Conservation (phyloP, 495 filamentous ascomycete species). For the Tuber brumale region DNA sequence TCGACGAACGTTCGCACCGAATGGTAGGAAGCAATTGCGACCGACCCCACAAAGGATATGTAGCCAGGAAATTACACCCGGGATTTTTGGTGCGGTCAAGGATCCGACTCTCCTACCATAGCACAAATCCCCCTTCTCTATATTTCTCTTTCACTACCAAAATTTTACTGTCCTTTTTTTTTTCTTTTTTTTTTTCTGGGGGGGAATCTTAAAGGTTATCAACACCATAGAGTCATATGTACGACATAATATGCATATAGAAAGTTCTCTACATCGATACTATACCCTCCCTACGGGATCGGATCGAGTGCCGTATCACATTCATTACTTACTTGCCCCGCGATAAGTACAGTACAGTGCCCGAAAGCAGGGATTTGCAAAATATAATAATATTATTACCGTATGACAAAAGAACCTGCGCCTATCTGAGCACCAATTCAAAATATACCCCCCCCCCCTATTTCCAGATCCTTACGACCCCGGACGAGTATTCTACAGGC, state of each 20-base stretch:
- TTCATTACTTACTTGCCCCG: neutral
- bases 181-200: neutral
- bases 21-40: neutral
- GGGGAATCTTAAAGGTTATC: neutral
- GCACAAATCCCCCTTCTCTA: neutral
- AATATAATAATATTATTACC: no score
- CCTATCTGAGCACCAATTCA: no score
- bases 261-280: neutral
- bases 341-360: no score
- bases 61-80: neutral
- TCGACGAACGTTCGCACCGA: neutral
- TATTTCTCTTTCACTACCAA: neutral
- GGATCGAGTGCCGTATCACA: neutral
- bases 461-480: no score
- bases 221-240: neutral
- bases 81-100: neutral
- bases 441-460: no score
- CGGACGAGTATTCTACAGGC: no score
- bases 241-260: neutral
- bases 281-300: neutral
- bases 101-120: neutral
- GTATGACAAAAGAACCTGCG: no score
- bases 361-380: no score
- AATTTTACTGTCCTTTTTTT: neutral
- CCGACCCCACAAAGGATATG: neutral